Conservation (phyloP, 805 yeast genomes). For the Barnettozyma salicaria region DNA sequence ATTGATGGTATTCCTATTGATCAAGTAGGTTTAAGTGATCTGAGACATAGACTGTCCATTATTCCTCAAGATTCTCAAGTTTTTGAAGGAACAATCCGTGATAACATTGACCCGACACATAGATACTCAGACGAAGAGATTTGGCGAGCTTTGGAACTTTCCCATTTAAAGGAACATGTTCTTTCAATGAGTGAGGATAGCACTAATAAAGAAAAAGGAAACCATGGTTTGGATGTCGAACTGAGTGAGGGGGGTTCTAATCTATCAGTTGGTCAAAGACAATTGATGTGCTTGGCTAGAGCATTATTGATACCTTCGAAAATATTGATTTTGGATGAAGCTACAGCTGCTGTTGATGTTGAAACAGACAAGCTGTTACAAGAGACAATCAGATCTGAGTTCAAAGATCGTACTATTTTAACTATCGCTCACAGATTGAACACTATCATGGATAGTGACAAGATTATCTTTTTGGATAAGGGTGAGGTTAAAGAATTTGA, state of each 20-base stretch:
- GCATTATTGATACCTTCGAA: slow-evolving; percentile 61
- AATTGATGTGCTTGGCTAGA: slow-evolving; percentile 75
- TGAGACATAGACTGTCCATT: slow-evolving; percentile 72
- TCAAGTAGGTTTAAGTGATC: slow-evolving; percentile 66
- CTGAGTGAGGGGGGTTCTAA: slow-evolving; percentile 65
- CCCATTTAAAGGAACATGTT: slow-evolving; percentile 71
- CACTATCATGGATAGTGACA: slow-evolving; percentile 77
- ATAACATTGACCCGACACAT: slow-evolving; percentile 79
- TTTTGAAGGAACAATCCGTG: slow-evolving; percentile 79
- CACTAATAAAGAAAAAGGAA: slow-evolving; percentile 36
- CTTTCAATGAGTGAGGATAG: slow-evolving; percentile 40
- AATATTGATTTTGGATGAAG: slow-evolving; percentile 73
- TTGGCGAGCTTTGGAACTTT: slow-evolving; percentile 75
- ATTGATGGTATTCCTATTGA: slow-evolving; percentile 69
- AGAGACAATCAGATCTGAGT: slow-evolving; percentile 69
- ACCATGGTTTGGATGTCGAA: slow-evolving; percentile 48
- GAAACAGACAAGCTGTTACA: slow-evolving; percentile 76
- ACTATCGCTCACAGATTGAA: slow-evolving; percentile 84
- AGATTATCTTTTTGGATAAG: slow-evolving; percentile 67
- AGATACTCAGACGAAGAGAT: slow-evolving; percentile 65
- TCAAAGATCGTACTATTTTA: slow-evolving; percentile 69
- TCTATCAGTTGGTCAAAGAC: slow-evolving; percentile 73
- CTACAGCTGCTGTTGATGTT: slow-evolving; percentile 86
- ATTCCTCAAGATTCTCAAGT: slow-evolving; percentile 95
- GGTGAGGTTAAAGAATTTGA: slow-evolving; percentile 77